phyloP scores from a whole-genome alignment of 371 early-diverging fungal species.

The Rhizopus microsporus region DNA sequence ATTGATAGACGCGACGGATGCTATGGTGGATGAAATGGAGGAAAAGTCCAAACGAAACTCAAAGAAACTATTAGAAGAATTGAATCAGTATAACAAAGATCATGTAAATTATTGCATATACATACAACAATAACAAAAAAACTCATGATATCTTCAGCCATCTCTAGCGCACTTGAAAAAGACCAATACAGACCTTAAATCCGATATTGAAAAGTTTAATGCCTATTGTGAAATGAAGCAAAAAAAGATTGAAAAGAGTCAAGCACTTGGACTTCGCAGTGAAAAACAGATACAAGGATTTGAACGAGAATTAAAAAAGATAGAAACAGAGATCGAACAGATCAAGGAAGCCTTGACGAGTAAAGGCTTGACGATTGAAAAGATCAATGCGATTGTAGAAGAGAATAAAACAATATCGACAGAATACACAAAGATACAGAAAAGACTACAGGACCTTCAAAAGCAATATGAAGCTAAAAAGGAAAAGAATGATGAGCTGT shows the following conservation, averaged over 20 bases:
- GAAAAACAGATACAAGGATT: neutral
- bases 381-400: neutral
- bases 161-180: neutral
- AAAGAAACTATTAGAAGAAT: too few species aligned
- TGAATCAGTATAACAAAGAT: too few species aligned
- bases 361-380: neutral
- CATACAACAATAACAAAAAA: too few species aligned
- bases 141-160: neutral
- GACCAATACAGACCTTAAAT: neutral
- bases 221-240: neutral
- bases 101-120: too few species aligned
- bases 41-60: too few species aligned
- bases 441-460: neutral
- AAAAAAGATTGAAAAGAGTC: neutral
- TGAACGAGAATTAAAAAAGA: neutral
- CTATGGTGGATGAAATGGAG: too few species aligned
- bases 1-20: too few species aligned
- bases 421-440: neutral
- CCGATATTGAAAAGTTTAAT: constrained; percentile 2
- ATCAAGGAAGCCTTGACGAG: neutral
- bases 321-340: neutral
- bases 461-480: neutral
- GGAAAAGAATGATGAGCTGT: neutral
- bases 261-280: neutral
- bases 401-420: neutral